Conservation (phyloP, 306 rosid species). For the Albizia julibrissin region DNA sequence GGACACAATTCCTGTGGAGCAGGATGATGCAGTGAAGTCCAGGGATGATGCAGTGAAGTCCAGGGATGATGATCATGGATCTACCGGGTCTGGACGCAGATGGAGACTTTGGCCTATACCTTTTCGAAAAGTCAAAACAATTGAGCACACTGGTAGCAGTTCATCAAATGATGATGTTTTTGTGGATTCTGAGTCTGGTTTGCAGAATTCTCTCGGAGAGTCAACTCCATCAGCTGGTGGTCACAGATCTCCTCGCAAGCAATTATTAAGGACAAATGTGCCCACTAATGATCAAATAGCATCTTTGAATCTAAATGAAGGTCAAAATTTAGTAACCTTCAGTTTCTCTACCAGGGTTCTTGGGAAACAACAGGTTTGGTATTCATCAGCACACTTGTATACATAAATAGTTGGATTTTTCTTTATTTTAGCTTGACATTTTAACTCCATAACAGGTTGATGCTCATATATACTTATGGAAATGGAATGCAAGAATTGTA, state of each 20-base stretch:
- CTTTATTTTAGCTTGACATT: slow-evolving; percentile 33
- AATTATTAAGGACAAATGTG: slow-evolving; percentile 82
- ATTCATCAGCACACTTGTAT: slow-evolving; percentile 34
- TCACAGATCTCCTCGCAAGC: slow-evolving; percentile 62
- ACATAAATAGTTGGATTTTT: slow-evolving; percentile 23
- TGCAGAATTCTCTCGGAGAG: slow-evolving; percentile 44
- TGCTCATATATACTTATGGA: slow-evolving; percentile 98
- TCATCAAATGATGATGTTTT: slow-evolving; percentile 78
- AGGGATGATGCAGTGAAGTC: slow-evolving; percentile 52
- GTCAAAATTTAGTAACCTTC: slow-evolving; percentile 90
- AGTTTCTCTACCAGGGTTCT: slow-evolving; percentile 90
- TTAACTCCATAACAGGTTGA: slow-evolving; percentile 68
- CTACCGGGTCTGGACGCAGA: slow-evolving; percentile 66
- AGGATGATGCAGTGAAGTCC: slow-evolving; percentile 51
- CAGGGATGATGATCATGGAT: slow-evolving; percentile 45
- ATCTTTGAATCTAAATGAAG: slow-evolving; percentile 91
- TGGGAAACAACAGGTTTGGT: slow-evolving; percentile 83
- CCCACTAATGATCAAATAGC: slow-evolving; percentile 96
- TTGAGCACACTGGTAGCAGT: slow-evolving; percentile 66
- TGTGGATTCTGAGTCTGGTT: slow-evolving; percentile 81
- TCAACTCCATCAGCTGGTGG: slow-evolving; percentile 44
- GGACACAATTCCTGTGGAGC: slow-evolving; percentile 79
- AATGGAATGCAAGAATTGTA: slow-evolving; percentile 93
- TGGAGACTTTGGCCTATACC: slow-evolving; percentile 97
- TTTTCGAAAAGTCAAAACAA: slow-evolving; percentile 86